A percentile compares a stretch with the other conserved stretches of the same genome.
Evolutionary conservation across 257 asterid species (phyloP).

Genomic region (Petunia secreta): DNA sequence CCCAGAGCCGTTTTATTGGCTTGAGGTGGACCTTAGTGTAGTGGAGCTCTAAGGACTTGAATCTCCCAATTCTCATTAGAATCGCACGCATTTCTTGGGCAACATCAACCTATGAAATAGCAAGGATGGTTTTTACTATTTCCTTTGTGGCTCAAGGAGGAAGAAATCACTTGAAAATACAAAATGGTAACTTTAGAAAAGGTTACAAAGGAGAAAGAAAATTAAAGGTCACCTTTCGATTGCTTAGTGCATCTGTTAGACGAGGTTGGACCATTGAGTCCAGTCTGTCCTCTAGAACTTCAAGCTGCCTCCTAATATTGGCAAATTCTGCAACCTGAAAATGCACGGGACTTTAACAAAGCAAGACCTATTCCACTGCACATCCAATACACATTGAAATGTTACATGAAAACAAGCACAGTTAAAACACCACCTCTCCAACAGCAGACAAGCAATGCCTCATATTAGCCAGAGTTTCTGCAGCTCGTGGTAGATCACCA

Average conservation of each 20-base stretch:
- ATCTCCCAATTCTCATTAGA: slow-evolving; percentile 86
- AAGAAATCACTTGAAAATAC: slow-evolving; percentile 32
- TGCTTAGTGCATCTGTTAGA: slow-evolving; percentile 84
- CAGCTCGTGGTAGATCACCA: slow-evolving; percentile 98
- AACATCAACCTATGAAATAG: slow-evolving; percentile 62
- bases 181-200: slow-evolving; percentile 27
- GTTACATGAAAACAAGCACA: background rate
- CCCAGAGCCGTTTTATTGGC: slow-evolving; percentile 84
- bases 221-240: slow-evolving; percentile 65
- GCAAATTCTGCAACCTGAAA: slow-evolving; percentile 99
- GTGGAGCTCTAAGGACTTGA: slow-evolving; percentile 80
- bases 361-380: background rate
- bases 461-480: slow-evolving; percentile 97
- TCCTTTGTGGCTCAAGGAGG: slow-evolving; percentile 21
- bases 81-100: slow-evolving; percentile 95
- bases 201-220: slow-evolving; percentile 31
- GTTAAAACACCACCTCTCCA: slow-evolving; percentile 69
- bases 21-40: slow-evolving; percentile 85
- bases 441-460: slow-evolving; percentile 96
- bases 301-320: slow-evolving; percentile 96
- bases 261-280: slow-evolving; percentile 98
- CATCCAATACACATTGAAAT: background rate
- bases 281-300: slow-evolving; percentile 95
- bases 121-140: slow-evolving; percentile 8
- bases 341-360: slow-evolving; percentile 16